phyloP scores from a whole-genome alignment of 139 green algal species.

The Auxenochlorella protothecoides region DNA sequence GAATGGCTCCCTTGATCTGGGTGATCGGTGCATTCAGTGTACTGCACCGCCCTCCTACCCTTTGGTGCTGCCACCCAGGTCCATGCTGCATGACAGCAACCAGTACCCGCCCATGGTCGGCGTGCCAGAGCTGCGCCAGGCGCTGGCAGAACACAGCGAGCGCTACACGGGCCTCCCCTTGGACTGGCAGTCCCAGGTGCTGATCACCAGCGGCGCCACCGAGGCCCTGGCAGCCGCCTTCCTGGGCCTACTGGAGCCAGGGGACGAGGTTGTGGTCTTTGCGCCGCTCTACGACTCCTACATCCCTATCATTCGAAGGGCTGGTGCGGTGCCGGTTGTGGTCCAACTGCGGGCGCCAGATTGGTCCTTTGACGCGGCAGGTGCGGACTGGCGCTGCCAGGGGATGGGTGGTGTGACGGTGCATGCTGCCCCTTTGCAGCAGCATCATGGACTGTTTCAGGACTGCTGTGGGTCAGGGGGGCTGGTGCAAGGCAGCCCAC shows the following conservation, averaged over 20 bases:
- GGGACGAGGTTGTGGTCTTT: conserved; percentile 74
- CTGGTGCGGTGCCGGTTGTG: conserved; percentile 19
- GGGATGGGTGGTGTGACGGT: too few species aligned
- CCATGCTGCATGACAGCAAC: conserved; percentile 9
- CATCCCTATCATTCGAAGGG: conserved; percentile 24
- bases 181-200: conserved; percentile 46
- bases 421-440: too few species aligned
- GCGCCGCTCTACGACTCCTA: conserved; percentile 71
- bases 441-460: too few species aligned
- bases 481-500: too few species aligned
- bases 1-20: too few species aligned
- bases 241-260: conserved; percentile 60
- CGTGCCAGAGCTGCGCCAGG: conserved; percentile 53
- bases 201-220: conserved; percentile 68
- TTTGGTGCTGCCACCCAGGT: background rate
- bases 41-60: background rate
- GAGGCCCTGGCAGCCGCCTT: conserved; percentile 65
- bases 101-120: conserved; percentile 58
- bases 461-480: too few species aligned
- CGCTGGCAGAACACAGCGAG: conserved; percentile 52
- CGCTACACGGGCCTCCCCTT: conserved; percentile 31
- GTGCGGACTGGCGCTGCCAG: background rate
- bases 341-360: conserved; percentile 32
- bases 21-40: background rate
- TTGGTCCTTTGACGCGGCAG: conserved; percentile 26